These are phyloP conservation scores for Tuber borchii DNA, from an alignment of 495 filamentous ascomycete genomes.

Conservation along the genomic window DNA sequence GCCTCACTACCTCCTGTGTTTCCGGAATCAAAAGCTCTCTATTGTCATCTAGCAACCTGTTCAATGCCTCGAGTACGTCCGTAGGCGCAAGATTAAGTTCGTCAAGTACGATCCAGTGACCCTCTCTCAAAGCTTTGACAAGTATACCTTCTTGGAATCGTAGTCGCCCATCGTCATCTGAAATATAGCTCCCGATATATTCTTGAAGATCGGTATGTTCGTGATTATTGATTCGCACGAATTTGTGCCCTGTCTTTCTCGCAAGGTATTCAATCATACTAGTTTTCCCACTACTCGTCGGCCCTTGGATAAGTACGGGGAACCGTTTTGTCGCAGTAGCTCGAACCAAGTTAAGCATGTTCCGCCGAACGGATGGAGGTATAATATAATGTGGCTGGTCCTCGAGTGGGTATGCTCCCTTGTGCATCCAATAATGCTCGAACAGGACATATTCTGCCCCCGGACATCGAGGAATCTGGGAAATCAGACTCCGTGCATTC, in stretches of 20 bases:
- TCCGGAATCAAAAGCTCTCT: slow-evolving; percentile 95
- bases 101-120: slow-evolving; percentile 96
- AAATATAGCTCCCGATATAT: slow-evolving; percentile 91
- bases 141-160: slow-evolving; percentile 90
- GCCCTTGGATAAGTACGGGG: slow-evolving; percentile 92
- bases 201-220: slow-evolving; percentile 98
- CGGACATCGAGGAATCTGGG: slow-evolving; percentile 67
- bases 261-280: slow-evolving; percentile 99
- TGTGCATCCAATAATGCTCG: slow-evolving; percentile 85
- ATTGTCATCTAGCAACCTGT: slow-evolving; percentile 92
- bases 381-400: slow-evolving; percentile 88
- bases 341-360: slow-evolving; percentile 85
- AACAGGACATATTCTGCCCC: slow-evolving; percentile 76
- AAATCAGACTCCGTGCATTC: slow-evolving; percentile 61
- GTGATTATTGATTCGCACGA: slow-evolving; percentile 98
- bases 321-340: slow-evolving; percentile 86
- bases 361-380: slow-evolving; percentile 88
- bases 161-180: slow-evolving; percentile 72
- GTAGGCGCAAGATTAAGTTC: slow-evolving; percentile 94
- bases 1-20: slow-evolving; percentile 85
- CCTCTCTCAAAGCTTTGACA: slow-evolving; percentile 82
- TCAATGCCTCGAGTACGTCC: slow-evolving; percentile 91
- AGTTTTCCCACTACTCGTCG: slow-evolving; percentile 94
- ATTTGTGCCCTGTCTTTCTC: slow-evolving; percentile 89
- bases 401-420: slow-evolving; percentile 59